Evolutionary conservation across 495 filamentous ascomycete species (phyloP).

Genomic region (Trichoderma asperelloides): DNA sequence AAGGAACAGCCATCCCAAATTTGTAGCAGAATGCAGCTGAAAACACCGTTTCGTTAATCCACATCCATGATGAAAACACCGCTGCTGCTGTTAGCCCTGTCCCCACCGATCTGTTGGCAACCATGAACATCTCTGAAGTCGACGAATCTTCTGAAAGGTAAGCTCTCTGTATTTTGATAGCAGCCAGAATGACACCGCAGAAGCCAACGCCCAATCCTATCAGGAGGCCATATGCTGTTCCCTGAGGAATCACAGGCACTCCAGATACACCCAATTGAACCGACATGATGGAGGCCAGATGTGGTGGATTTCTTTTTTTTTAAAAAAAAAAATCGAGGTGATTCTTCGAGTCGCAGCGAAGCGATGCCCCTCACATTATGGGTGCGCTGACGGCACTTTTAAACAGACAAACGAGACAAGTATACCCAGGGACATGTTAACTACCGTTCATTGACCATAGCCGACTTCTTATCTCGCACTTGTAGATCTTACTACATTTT

Average conservation of each 20-base stretch:
- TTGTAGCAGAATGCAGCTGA: slow-evolving; percentile 1
- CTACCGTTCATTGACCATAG: neutral
- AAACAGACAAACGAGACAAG: neutral
- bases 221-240: slow-evolving; percentile 33
- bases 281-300: neutral
- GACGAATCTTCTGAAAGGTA: neutral
- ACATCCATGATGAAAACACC: slow-evolving; percentile 4
- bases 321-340: neutral
- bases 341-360: neutral
- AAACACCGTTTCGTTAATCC: neutral
- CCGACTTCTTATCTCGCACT: neutral
- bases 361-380: neutral
- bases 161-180: neutral
- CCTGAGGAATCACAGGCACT: neutral
- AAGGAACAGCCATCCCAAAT: neutral
- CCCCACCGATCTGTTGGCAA: neutral
- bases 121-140: slow-evolving; percentile 4
- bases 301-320: neutral
- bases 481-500: slow-evolving; percentile 26
- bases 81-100: neutral
- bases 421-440: neutral
- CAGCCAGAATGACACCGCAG: neutral
- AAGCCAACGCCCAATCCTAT: neutral
- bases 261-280: neutral
- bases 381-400: neutral